Evolutionary conservation across 2,329 filamentous ascomycete genomes (phyloP), one percentile per base, ranked within the genome.

Genomic region (Aspergillus costaricaensis): DNA sequence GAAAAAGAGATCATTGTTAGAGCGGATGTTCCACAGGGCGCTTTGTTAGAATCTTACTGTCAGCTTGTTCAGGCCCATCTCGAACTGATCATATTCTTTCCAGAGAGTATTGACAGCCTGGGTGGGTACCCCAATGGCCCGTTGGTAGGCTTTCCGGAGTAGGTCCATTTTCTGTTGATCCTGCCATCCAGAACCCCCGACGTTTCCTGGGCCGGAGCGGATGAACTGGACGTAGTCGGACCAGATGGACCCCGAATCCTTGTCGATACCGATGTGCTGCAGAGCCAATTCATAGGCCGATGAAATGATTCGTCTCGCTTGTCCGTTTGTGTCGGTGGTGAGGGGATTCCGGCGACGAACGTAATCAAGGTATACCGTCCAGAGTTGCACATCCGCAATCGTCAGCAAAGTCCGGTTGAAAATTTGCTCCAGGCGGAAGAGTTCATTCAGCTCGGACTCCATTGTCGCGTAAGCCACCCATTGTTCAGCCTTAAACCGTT

Each of bases 81-180:
- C 95, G 72, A 99, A 99, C 67, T 91, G 88, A 74, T 98, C 93
- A 72, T 99, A 99, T 72, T 99, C 94, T 74, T 96, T 96, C 96
- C 95, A 99, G 14, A 99, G 80, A 55, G 85, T 85, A 70, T 94
- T 91, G 52, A 96, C 86, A 32, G 89, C 90, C 57, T 89, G 86
- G 64, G 92, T 96, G 4, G 96, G 96, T 41, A 97, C 86, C 66
- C 87, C 88, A 60, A 97, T 91, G 14, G 94, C 94, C 56, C 89
- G 89, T 70, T 97, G 93, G 74, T 97, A 99, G 0, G 91, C 91
- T 74, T 96, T 96, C 61, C 95, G 89, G 55, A 99, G 79, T 67
- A 91, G 83, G 70, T 99, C 95, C 90, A 96, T 96, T 82, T 99
- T 99, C 74, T 98, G 95, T 77, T 94, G 91, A 72, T 98, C 95